A percentile compares a stretch with the other conserved stretches of the same genome.
Conservation (phyloP, 2,329 filamentous ascomycete species). For the Pseudogymnoascus sp. region DNA sequence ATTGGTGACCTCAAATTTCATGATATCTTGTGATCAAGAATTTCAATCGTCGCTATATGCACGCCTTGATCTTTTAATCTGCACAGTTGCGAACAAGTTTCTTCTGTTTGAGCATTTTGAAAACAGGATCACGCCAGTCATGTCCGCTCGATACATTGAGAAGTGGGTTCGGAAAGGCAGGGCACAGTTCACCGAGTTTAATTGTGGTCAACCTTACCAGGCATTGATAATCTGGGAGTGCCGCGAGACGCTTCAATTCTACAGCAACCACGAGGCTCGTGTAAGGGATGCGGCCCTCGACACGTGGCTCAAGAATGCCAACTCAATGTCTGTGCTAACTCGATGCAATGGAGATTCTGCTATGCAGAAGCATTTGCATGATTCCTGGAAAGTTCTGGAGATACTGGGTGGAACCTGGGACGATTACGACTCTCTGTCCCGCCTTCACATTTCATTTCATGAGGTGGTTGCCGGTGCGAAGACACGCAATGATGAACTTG, state of each 20-base stretch:
- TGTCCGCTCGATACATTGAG: constrained; percentile 19
- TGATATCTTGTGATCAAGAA: constrained; percentile 4
- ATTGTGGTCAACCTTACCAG: constrained; percentile 44
- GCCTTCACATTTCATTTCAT: constrained; percentile 20
- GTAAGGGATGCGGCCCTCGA: constrained; percentile 34
- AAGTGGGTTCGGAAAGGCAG: constrained; percentile 38
- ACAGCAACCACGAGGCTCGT: constrained; percentile 32
- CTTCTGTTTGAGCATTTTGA: constrained; percentile 34
- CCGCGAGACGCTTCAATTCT: constrained; percentile 37
- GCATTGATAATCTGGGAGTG: constrained; percentile 38
- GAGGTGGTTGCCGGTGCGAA: constrained; percentile 19
- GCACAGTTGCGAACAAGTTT: constrained; percentile 32
- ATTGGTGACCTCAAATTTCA: constrained; percentile 2
- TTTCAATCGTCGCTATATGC: background rate
- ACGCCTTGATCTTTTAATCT: background rate
- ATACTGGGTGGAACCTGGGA: constrained; percentile 32
- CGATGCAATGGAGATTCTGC: constrained; percentile 41
- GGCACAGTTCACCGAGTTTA: constrained; percentile 41
- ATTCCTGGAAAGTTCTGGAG: constrained; percentile 39
- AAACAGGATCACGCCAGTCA: constrained; percentile 32
- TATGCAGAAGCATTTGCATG: constrained; percentile 40
- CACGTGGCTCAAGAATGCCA: constrained; percentile 39
- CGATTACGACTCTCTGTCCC: constrained; percentile 22
- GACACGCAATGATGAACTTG: background rate
- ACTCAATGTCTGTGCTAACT: constrained; percentile 39